phyloP scores from a whole-genome alignment of 192 early-diverging fungal species.

The Coemansia sp. region DNA sequence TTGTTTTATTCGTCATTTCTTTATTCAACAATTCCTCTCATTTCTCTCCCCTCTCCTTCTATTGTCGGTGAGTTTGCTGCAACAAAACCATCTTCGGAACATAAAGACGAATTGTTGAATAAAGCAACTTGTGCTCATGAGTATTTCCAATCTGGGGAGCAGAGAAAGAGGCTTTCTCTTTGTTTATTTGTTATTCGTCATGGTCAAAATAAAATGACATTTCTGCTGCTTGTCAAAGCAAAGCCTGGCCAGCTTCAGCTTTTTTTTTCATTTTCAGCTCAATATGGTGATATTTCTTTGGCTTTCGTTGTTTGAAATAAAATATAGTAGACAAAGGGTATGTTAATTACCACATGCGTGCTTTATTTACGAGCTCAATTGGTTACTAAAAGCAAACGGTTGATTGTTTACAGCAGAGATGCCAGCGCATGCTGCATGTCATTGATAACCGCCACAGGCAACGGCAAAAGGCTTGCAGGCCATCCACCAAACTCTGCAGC shows the following conservation, averaged over 20 bases:
- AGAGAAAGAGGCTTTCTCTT: background rate
- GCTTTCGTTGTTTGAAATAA: too few relatives aligned
- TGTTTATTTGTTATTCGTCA: too few relatives aligned
- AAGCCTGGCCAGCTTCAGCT: too few relatives aligned
- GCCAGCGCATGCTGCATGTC: constrained; percentile 27
- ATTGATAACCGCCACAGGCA: constrained; percentile 35
- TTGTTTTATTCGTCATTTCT: background rate
- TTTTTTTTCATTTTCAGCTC: background rate
- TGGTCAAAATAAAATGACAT: too few relatives aligned
- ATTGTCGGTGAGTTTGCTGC: background rate
- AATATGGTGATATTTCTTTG: background rate
- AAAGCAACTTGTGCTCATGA: background rate
- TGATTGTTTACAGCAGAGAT: background rate
- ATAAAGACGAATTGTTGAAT: background rate
- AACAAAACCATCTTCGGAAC: background rate
- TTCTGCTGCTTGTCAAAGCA: too few relatives aligned
- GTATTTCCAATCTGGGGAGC: constrained; percentile 3
- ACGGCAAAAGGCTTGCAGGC: constrained; percentile 32
- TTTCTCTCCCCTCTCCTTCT: background rate
- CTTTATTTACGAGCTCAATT: too few relatives aligned
- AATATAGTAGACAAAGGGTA: too few relatives aligned
- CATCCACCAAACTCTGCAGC: constrained; percentile 5
- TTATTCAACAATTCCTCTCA: background rate
- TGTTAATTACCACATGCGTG: too few relatives aligned
- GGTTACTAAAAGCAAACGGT: background rate